Percentiles rank a stretch among this genome's conserved stretches.
Evolutionary conservation across 371 early-diverging fungal genomes (phyloP).

Genomic region (Phascolomyces articulosus): DNA sequence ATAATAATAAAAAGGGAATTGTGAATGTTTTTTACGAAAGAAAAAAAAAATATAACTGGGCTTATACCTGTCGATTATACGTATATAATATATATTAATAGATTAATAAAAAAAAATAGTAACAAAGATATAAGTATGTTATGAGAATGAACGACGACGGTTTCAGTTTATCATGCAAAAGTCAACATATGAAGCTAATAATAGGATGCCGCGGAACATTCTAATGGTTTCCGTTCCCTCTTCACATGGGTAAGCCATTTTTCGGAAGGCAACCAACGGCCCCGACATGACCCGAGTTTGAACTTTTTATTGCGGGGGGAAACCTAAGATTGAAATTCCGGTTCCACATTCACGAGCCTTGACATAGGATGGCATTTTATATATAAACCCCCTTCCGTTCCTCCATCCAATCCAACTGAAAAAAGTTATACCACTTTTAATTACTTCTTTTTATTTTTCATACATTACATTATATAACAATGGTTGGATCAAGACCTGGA

Average conservation of each 20-base stretch:
- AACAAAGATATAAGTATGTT: too few species aligned
- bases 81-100: too few species aligned
- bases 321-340: slow-evolving; percentile 4
- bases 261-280: neutral
- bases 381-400: slow-evolving; percentile 3
- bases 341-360: neutral
- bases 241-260: slow-evolving; percentile 1
- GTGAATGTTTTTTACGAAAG: too few species aligned
- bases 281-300: neutral
- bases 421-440: neutral
- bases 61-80: too few species aligned
- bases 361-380: neutral
- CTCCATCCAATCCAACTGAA: neutral
- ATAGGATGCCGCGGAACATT: neutral
- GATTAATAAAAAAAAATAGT: too few species aligned
- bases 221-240: neutral
- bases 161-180: neutral
- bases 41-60: too few species aligned
- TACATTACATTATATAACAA: slow-evolving; percentile 1
- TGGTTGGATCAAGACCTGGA: slow-evolving; percentile 32
- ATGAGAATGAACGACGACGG: too few species aligned
- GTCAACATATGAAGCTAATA: too few species aligned
- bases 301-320: slow-evolving; percentile 8
- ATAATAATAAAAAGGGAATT: too few species aligned
- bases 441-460: neutral